A percentile compares a stretch with the other conserved stretches of the same genome.
These are phyloP conservation scores for Mycena leptocephala DNA, from an alignment of 768 basidiomycete genomes.

Conservation along the genomic window DNA sequence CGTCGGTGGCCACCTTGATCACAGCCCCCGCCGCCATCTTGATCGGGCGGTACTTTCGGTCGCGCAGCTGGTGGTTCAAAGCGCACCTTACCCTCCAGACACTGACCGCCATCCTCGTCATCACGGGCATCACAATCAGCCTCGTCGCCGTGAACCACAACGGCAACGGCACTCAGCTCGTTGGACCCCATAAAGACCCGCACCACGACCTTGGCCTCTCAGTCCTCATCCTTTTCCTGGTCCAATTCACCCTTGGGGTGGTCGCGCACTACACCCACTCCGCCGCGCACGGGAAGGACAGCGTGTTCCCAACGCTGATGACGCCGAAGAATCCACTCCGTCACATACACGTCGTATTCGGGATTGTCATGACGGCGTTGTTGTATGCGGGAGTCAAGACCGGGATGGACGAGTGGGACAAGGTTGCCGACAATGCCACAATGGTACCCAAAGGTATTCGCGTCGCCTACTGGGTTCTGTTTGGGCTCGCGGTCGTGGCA, in stretches of 20 bases:
- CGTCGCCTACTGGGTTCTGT: slow-evolving; percentile 33
- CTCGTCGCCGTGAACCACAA: slow-evolving; percentile 24
- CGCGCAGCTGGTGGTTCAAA: slow-evolving; percentile 36
- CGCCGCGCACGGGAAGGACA: neutral
- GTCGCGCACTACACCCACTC: slow-evolving; percentile 37
- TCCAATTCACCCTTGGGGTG: slow-evolving; percentile 34
- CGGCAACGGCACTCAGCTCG: slow-evolving; percentile 33
- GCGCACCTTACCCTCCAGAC: slow-evolving; percentile 31
- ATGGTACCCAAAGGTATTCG: slow-evolving; percentile 29
- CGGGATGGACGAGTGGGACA: slow-evolving; percentile 39
- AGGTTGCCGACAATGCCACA: slow-evolving; percentile 27
- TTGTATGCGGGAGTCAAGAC: slow-evolving; percentile 38
- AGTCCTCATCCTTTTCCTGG: slow-evolving; percentile 30
- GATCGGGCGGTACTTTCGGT: slow-evolving; percentile 36
- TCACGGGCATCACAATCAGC: slow-evolving; percentile 21
- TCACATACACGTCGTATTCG: slow-evolving; percentile 33
- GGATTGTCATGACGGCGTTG: slow-evolving; percentile 32
- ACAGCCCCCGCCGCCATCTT: slow-evolving; percentile 36
- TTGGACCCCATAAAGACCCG: slow-evolving; percentile 28
- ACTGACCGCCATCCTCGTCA: slow-evolving; percentile 27
- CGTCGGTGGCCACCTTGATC: slow-evolving; percentile 28
- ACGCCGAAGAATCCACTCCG: slow-evolving; percentile 34
- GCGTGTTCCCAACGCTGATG: slow-evolving; percentile 31
- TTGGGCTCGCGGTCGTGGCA: slow-evolving; percentile 31
- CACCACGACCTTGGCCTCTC: slow-evolving; percentile 39